Conservation (phyloP, 164 flowering plant species). For the Macadamia tetraphylla region DNA sequence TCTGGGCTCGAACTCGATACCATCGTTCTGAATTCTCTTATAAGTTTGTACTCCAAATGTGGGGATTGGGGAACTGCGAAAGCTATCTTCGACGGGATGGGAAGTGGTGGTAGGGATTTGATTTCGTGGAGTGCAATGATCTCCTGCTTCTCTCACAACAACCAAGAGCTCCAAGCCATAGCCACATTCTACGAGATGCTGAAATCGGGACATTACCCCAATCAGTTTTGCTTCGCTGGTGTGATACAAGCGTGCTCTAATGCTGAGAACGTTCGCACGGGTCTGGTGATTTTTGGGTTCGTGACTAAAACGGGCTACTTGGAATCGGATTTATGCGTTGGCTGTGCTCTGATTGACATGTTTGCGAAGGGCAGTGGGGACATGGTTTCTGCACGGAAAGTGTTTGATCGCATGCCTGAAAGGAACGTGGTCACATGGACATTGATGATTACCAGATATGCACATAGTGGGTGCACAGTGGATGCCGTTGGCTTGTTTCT, state of each 20-base stretch:
- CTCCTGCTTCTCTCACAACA: slow-evolving; percentile 53
- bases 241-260: slow-evolving; percentile 64
- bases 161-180: slow-evolving; percentile 36
- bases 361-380: slow-evolving; percentile 53
- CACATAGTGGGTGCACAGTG: slow-evolving; percentile 47
- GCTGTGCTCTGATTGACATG: slow-evolving; percentile 76
- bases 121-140: slow-evolving; percentile 86
- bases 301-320: slow-evolving; percentile 59
- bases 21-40: slow-evolving; percentile 48
- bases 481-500: slow-evolving; percentile 52
- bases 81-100: slow-evolving; percentile 46
- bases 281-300: slow-evolving; percentile 49
- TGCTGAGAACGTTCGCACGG: slow-evolving; percentile 24
- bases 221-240: slow-evolving; percentile 62
- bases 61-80: slow-evolving; percentile 45
- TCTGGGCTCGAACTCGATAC: slow-evolving; percentile 44
- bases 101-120: slow-evolving; percentile 33
- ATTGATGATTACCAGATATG: slow-evolving; percentile 62
- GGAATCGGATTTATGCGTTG: slow-evolving; percentile 64
- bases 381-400: slow-evolving; percentile 46
- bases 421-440: slow-evolving; percentile 72
- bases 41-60: slow-evolving; percentile 63
- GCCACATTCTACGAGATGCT: slow-evolving; percentile 47
- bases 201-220: slow-evolving; percentile 44
- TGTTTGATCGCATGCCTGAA: slow-evolving; percentile 69